These are phyloP conservation scores for Ramichloridium luteum DNA, from an alignment of 2,329 filamentous ascomycete species.

Conservation along the genomic window DNA sequence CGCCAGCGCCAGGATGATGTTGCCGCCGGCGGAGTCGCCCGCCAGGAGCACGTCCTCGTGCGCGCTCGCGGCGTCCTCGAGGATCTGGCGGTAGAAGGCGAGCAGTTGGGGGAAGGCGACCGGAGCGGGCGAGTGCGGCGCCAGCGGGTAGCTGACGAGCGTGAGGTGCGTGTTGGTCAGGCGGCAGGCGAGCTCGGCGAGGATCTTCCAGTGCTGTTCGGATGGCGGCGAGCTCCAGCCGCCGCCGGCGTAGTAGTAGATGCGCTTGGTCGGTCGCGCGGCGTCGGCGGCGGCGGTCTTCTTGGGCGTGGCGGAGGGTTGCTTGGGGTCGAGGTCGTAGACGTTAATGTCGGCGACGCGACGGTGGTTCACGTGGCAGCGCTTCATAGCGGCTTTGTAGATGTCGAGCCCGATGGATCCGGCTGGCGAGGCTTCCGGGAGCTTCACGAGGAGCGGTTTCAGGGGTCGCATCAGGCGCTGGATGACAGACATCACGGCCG, in stretches of 20 bases:
- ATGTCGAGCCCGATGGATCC: constrained; percentile 31
- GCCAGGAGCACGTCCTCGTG: constrained; percentile 37
- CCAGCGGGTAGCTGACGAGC: constrained; percentile 42
- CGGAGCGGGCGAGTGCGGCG: constrained; percentile 40
- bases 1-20: constrained; percentile 35
- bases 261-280: constrained; percentile 19
- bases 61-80: constrained; percentile 28
- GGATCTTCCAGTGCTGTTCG: constrained; percentile 41
- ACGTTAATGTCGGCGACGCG: constrained; percentile 33
- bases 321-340: constrained; percentile 31
- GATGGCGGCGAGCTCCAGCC: constrained; percentile 43
- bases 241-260: constrained; percentile 47
- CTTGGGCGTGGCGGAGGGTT: constrained; percentile 12
- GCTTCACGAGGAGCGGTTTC: constrained; percentile 25
- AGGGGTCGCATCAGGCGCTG: constrained; percentile 29
- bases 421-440: constrained; percentile 23
- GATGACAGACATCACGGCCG: constrained; percentile 24
- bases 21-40: constrained; percentile 46
- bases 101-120: constrained; percentile 37
- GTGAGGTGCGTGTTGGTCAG: constrained; percentile 31
- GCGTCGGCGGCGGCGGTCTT: background rate
- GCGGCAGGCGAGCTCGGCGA: constrained; percentile 33
- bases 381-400: constrained; percentile 22
- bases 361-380: constrained; percentile 29
- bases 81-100: constrained; percentile 31